phyloP scores from a whole-genome alignment of 768 basidiomycete species.

The Roridomyces roridus region DNA sequence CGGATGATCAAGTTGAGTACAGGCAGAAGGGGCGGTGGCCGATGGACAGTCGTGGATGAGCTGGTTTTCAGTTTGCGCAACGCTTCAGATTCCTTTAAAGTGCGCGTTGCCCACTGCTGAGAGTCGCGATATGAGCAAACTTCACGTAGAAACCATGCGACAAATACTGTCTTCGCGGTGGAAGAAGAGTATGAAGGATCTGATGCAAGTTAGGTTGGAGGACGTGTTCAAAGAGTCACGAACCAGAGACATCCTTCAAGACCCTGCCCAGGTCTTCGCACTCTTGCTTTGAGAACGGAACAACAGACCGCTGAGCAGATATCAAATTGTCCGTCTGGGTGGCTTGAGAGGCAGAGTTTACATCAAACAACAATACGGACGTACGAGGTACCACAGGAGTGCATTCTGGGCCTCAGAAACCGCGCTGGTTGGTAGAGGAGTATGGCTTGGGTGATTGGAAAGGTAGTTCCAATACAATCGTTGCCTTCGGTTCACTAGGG shows the following conservation, averaged over 20 bases:
- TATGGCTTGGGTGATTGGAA: slow-evolving; percentile 54
- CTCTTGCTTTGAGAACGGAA: slow-evolving; percentile 60
- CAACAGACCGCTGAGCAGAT: slow-evolving; percentile 46
- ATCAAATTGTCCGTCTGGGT: slow-evolving; percentile 56
- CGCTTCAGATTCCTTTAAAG: slow-evolving; percentile 36
- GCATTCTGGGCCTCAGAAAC: slow-evolving; percentile 54
- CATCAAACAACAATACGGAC: neutral
- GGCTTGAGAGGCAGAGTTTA: neutral
- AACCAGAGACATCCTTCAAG: slow-evolving; percentile 42
- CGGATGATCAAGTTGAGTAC: slow-evolving; percentile 46
- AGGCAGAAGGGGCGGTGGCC: slow-evolving; percentile 32
- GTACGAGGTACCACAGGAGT: slow-evolving; percentile 55
- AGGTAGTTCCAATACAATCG: slow-evolving; percentile 61
- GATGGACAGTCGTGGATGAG: slow-evolving; percentile 6
- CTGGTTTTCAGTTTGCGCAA: slow-evolving; percentile 27
- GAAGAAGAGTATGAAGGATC: slow-evolving; percentile 41
- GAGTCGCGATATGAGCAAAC: slow-evolving; percentile 45
- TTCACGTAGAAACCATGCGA: slow-evolving; percentile 59
- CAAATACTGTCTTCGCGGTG: slow-evolving; percentile 48
- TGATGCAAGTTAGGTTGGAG: slow-evolving; percentile 15
- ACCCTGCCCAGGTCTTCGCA: slow-evolving; percentile 56
- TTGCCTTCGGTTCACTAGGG: slow-evolving; percentile 48
- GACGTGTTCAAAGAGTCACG: slow-evolving; percentile 1
- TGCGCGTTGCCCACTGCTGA: slow-evolving; percentile 50
- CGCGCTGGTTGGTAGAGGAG: slow-evolving; percentile 46